These are phyloP conservation scores for Celoporthe dispersa DNA, from an alignment of 2,329 filamentous ascomycete species.

Conservation along the genomic window DNA sequence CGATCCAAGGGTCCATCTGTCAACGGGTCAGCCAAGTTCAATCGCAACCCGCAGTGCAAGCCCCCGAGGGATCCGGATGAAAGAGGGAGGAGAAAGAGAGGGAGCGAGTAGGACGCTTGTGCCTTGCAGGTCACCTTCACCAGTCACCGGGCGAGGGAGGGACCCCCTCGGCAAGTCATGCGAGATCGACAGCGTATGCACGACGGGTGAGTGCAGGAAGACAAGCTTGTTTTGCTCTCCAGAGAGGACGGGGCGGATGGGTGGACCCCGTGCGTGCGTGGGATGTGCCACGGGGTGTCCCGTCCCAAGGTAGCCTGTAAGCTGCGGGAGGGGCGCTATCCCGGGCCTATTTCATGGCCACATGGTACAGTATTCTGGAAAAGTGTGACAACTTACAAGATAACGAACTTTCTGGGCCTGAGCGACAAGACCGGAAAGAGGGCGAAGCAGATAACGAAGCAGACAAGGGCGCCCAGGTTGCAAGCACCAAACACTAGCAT, in stretches of 20 bases:
- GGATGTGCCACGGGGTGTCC: conserved; percentile 22
- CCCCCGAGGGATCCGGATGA: neutral
- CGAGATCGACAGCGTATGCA: conserved; percentile 37
- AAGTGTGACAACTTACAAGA: conserved; percentile 74
- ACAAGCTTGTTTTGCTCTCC: conserved; percentile 32
- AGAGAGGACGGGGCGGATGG: conserved; percentile 19
- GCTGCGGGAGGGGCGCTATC: conserved; percentile 19
- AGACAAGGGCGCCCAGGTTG: conserved; percentile 85
- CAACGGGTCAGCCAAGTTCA: conserved; percentile 27
- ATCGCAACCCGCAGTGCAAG: neutral
- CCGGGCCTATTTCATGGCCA: conserved; percentile 12
- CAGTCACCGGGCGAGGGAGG: conserved; percentile 33
- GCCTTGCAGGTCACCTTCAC: conserved; percentile 34
- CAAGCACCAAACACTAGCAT: conserved; percentile 89
- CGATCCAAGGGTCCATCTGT: conserved; percentile 93
- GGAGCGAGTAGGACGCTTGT: conserved; percentile 23
- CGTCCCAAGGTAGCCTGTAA: neutral
- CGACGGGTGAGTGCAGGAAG: conserved; percentile 43
- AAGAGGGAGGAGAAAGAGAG: neutral
- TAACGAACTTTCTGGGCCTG: conserved; percentile 91
- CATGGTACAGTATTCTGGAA: conserved; percentile 26
- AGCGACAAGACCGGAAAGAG: conserved; percentile 83
- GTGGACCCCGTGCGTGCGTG: conserved; percentile 27
- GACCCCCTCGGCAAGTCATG: conserved; percentile 32
- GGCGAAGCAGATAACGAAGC: conserved; percentile 92